phyloP scores from a whole-genome alignment of 2,329 filamentous ascomycete species.

The Cladophialophora bantiana region DNA sequence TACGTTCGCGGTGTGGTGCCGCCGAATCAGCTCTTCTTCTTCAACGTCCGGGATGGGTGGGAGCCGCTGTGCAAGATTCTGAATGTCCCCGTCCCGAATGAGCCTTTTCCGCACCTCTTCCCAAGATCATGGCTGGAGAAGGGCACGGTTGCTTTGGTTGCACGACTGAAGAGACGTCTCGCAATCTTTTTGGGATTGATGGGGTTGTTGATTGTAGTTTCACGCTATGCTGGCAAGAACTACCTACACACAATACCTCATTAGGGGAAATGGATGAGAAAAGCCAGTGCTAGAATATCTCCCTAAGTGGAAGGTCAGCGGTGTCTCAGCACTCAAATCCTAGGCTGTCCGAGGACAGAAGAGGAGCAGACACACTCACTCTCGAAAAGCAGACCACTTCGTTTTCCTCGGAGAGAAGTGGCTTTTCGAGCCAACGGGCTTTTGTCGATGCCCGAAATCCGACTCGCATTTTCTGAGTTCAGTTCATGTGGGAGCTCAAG shows the following conservation, averaged over 20 bases:
- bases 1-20: slow-evolving; percentile 14
- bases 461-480: too few relatives aligned
- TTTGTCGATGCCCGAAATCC: too few relatives aligned
- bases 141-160: background rate
- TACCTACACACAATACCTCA: background rate
- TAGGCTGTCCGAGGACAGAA: too few relatives aligned
- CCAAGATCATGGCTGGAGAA: slow-evolving; percentile 11
- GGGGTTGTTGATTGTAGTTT: background rate
- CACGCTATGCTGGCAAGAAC: background rate
- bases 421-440: too few relatives aligned
- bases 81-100: slow-evolving; percentile 1
- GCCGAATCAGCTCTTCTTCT: slow-evolving; percentile 12
- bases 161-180: slow-evolving; percentile 3
- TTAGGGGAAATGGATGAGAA: background rate
- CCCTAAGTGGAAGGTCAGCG: background rate
- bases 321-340: background rate
- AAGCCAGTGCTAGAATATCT: background rate
- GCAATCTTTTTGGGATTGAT: background rate
- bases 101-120: slow-evolving; percentile 16
- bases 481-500: too few relatives aligned
- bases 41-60: slow-evolving; percentile 15
- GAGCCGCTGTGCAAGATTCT: slow-evolving; percentile 18
- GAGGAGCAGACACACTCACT: too few relatives aligned
- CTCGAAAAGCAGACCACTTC: too few relatives aligned
- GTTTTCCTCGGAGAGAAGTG: too few relatives aligned